Evolutionary conservation across 2,329 filamentous ascomycete species (phyloP).

Genomic region (Akanthomyces lecanii): DNA sequence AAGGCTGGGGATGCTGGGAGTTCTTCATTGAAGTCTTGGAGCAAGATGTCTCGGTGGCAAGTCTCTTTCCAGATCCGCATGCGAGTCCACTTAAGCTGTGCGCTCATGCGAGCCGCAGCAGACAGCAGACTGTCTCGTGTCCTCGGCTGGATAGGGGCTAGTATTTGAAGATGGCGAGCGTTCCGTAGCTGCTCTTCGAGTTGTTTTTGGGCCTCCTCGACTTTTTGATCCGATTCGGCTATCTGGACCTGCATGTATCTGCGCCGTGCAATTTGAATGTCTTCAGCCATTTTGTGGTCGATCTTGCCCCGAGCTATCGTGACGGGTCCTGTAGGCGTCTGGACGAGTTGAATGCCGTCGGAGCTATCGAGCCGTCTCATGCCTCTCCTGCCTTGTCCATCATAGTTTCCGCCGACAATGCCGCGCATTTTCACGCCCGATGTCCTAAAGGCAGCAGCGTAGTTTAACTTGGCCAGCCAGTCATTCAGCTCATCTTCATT

Average conservation of each 20-base stretch:
- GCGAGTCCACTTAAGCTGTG: slow-evolving; percentile 88
- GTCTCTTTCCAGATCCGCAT: slow-evolving; percentile 90
- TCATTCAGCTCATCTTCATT: slow-evolving; percentile 91
- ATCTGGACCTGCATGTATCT: slow-evolving; percentile 83
- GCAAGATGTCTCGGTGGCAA: slow-evolving; percentile 84
- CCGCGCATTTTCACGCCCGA: slow-evolving; percentile 88
- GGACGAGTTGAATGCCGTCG: slow-evolving; percentile 54
- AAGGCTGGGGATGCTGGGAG: slow-evolving; percentile 21
- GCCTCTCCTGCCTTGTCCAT: slow-evolving; percentile 71
- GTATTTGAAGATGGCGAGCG: slow-evolving; percentile 80
- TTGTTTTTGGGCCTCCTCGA: slow-evolving; percentile 67
- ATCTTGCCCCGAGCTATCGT: slow-evolving; percentile 69
- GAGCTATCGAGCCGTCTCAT: slow-evolving; percentile 67
- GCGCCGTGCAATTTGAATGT: slow-evolving; percentile 77
- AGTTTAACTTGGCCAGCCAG: slow-evolving; percentile 94
- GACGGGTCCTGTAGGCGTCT: slow-evolving; percentile 69
- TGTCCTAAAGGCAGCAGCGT: slow-evolving; percentile 88
- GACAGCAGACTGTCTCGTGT: slow-evolving; percentile 82
- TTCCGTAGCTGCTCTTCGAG: slow-evolving; percentile 83
- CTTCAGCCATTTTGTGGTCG: slow-evolving; percentile 77
- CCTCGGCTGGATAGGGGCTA: slow-evolving; percentile 88
- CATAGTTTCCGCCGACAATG: slow-evolving; percentile 77
- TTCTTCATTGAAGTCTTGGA: slow-evolving; percentile 82
- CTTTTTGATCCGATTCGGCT: slow-evolving; percentile 72
- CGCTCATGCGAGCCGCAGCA: slow-evolving; percentile 77